Conservation (phyloP, 257 asterid species). For the Solanum dulcamara region DNA sequence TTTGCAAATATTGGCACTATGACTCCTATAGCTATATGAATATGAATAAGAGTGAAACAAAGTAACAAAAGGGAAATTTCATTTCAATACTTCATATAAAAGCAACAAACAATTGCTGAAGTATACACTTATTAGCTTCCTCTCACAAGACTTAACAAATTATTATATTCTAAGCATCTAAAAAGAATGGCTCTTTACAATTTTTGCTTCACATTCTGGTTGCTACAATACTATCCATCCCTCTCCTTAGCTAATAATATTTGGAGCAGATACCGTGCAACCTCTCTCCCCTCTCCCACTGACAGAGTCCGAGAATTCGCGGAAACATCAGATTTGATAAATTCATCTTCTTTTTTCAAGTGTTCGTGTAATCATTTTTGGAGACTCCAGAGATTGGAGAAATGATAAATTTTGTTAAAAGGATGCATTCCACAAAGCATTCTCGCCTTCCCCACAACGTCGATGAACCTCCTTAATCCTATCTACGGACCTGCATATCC, state of each 20-base stretch:
- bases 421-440: slow-evolving; percentile 47
- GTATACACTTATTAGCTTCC: not conserved
- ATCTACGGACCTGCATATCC: slow-evolving; percentile 81
- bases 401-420: slow-evolving; percentile 13
- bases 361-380: not conserved
- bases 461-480: slow-evolving; percentile 89
- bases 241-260: not conserved
- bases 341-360: slow-evolving; percentile 2
- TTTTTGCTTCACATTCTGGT: not conserved
- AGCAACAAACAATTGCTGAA: not conserved
- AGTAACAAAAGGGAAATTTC: not conserved
- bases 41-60: not conserved
- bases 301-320: not conserved
- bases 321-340: no score
- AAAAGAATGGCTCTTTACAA: not conserved
- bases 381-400: slow-evolving; percentile 12
- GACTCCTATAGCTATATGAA: not conserved
- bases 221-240: not conserved
- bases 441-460: slow-evolving; percentile 87
- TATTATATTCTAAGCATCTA: not conserved
- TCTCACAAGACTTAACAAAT: not conserved
- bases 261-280: not conserved
- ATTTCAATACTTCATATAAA: not conserved
- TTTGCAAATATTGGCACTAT: not conserved
- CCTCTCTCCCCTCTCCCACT: slow-evolving; percentile 3